These are phyloP conservation scores for Pelagomonas calceolata DNA, from an alignment of 108 stramenopile genomes.

Conservation along the genomic window DNA sequence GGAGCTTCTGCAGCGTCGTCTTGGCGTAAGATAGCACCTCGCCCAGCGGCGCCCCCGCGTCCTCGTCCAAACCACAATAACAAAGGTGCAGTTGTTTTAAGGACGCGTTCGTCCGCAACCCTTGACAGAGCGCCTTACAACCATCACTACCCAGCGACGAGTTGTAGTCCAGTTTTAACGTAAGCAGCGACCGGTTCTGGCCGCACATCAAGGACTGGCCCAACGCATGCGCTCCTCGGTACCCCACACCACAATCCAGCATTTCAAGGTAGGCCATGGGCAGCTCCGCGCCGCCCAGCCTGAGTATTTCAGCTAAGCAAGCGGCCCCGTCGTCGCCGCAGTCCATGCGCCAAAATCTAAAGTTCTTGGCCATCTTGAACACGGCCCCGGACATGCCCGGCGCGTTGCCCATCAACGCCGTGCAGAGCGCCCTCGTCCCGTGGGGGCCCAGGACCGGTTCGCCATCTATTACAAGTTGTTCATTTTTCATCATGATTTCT, in stretches of 20 bases:
- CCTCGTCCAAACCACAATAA: slow-evolving; percentile 38
- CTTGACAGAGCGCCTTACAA: slow-evolving; percentile 37
- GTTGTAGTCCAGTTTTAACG: slow-evolving; percentile 49
- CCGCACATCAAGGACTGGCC: slow-evolving; percentile 34
- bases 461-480: slow-evolving; percentile 10
- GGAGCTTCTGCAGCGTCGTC: slow-evolving; percentile 22
- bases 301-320: slow-evolving; percentile 32
- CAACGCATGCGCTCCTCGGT: slow-evolving; percentile 31
- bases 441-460: slow-evolving; percentile 32
- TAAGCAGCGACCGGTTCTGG: slow-evolving; percentile 32
- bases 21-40: slow-evolving; percentile 35
- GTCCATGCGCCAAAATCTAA: slow-evolving; percentile 33
- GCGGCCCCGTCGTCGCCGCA: slow-evolving; percentile 44
- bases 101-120: slow-evolving; percentile 42
- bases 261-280: slow-evolving; percentile 40
- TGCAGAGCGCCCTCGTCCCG: slow-evolving; percentile 37
- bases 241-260: slow-evolving; percentile 32
- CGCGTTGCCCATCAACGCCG: slow-evolving; percentile 39
- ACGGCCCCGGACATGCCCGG: slow-evolving; percentile 22
- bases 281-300: slow-evolving; percentile 38
- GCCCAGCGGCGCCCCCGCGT: slow-evolving; percentile 28
- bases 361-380: slow-evolving; percentile 33
- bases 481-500: slow-evolving; percentile 31
- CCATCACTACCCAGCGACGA: slow-evolving; percentile 31
- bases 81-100: slow-evolving; percentile 37